Evolutionary conservation across 192 early-diverging fungal genomes (phyloP), one percentile per base, ranked within the genome.

Genomic region (Backusella australiensis): DNA sequence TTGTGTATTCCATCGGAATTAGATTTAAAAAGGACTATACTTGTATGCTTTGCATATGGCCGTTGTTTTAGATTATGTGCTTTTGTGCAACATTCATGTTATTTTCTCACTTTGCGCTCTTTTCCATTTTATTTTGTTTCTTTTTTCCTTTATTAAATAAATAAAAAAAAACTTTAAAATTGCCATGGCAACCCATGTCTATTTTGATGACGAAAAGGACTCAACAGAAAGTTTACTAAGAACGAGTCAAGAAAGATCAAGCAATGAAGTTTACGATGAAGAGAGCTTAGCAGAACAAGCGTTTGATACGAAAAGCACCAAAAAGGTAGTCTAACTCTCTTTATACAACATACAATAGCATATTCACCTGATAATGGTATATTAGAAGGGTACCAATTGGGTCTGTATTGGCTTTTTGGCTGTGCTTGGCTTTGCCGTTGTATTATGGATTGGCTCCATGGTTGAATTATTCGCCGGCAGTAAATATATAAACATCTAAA

Each of bases 391-490:
- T 2, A 26, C 76, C 35, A 80, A 59, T 53, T 75, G 69, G 74
- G 69, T 74, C 15, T 74, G 80, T 34, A 23, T 77, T 32, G 76
- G 75, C 3, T 77, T 81, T 9, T 42, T 81, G 14, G 34, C 67
- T 38, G 23, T 81, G 5, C 15, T 81, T 0, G 35, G 67, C 4
- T 53, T 76, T 21, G 75, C 71, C 8, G 66, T 75, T 75, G 26
- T 76, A 15, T 21, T 77, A 46, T 81, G 80, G 80, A 70, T 76
- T 32, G 49, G 77, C n/a, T 73, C 69, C 12, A 38, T 77, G 23
- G 42, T n/a, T 14, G 74, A 70, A 36, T 29, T 81, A 17, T 41
- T 44, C 49, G 35, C 21, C 38, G 36, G 75, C 67, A 32, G 41
- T 72, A 44, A 34, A 49, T 44, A 26, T 12, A 3, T 12, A 3